These are phyloP conservation scores for Talaromyces atroroseus DNA, from an alignment of 2,329 filamentous ascomycete species.

Conservation along the genomic window DNA sequence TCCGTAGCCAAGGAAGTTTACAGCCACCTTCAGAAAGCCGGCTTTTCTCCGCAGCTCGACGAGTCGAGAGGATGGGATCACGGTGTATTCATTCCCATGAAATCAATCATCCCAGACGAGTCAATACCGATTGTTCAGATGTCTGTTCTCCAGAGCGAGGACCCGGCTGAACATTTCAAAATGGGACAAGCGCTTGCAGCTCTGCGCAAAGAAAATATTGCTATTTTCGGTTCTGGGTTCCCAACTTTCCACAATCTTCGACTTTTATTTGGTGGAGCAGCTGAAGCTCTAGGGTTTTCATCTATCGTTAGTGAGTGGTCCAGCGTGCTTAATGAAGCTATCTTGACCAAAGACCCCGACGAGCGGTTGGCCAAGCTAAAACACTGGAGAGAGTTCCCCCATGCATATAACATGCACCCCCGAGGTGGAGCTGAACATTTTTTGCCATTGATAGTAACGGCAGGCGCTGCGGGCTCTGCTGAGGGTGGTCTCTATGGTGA, in stretches of 20 bases:
- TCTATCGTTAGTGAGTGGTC: slow-evolving; percentile 11
- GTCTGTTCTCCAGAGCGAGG: slow-evolving; percentile 12
- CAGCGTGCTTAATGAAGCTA: slow-evolving; percentile 6
- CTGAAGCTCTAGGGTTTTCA: background rate
- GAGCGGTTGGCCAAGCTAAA: slow-evolving; percentile 11
- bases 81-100: slow-evolving; percentile 13
- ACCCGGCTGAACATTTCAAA: slow-evolving; percentile 9
- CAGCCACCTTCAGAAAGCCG: slow-evolving; percentile 7
- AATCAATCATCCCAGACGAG: slow-evolving; percentile 7
- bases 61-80: slow-evolving; percentile 13
- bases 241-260: slow-evolving; percentile 13
- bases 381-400: slow-evolving; percentile 12
- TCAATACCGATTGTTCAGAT: slow-evolving; percentile 13
- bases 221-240: slow-evolving; percentile 12
- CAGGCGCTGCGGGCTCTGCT: slow-evolving; percentile 5
- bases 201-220: slow-evolving; percentile 13
- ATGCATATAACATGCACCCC: slow-evolving; percentile 11
- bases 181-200: slow-evolving; percentile 11
- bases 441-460: slow-evolving; percentile 13
- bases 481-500: slow-evolving; percentile 11
- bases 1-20: slow-evolving; percentile 10
- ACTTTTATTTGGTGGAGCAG: slow-evolving; percentile 3
- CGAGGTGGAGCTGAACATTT: slow-evolving; percentile 12
- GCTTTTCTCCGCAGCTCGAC: slow-evolving; percentile 9
- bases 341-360: slow-evolving; percentile 6